Base-by-base conservation (phyloP, 768 basidiomycete species). In the Russula ochroleuca region DNA sequence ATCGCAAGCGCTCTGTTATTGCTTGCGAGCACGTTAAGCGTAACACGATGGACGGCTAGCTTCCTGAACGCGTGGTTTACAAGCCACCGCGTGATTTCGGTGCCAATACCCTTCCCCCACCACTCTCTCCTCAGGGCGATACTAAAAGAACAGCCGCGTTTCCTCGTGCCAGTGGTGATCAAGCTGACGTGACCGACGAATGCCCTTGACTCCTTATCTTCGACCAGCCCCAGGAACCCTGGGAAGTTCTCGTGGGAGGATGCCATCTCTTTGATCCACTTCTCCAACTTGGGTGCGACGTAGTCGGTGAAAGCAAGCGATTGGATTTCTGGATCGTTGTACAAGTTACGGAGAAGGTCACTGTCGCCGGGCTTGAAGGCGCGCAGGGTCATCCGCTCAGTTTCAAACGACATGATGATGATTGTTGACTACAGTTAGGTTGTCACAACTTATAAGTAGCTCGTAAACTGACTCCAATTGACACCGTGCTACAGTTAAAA, bases 351-450 rank as follows among this genome's bases (percentile, higher is more conserved):
- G 21, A 66, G 54, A 9, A 51, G 55, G 40, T 66, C 54, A 31
- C 25, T 38, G 56, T 66, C 65, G 37, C 61, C 21, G n/a, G 63
- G 51, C 37, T 53, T 31, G 57, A 59, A 31, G 37, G 58, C n/a
- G 14, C 63, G 63, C 25, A 60, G 50, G 43, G 54, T 51, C 23
- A 17, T 62, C 38, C 61, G 54, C 21, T 56, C 54, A 5, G 61
- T 62, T 41, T 62, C 54, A 31, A 56, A 62, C 0, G 54, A 17
- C 55, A 57, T 63, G 48, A 15, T 63, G 48, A 15, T 13, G 38
- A n/a, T 51, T 33, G 49, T 25, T 25, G 41, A 25, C 33, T 19
- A 67, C 69, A 23, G 69, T 70, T 4, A 79, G 19, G 33, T 23
- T 33, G n/a, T 43, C 50, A 23, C 15, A 10, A 45, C 21, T 7